A percentile compares a stretch with the other conserved stretches of the same genome.
Conservation (phyloP, 176 grass and related monocot species). For the Ananas comosus region DNA sequence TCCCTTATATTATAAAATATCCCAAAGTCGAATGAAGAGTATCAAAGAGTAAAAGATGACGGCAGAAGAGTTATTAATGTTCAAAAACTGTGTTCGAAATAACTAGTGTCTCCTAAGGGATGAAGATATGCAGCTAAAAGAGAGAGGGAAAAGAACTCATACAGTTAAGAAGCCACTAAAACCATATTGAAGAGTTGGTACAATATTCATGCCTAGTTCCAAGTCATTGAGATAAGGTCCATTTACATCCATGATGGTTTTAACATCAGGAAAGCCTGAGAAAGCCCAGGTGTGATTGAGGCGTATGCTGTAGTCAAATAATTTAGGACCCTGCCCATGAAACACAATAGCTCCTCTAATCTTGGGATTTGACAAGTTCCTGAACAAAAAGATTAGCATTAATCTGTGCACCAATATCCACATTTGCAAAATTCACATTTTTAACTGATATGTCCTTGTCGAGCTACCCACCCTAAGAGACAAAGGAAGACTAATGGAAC, state of each 20-base stretch:
- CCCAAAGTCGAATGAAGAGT: background rate
- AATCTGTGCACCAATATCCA: constrained; percentile 3
- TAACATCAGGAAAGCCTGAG: constrained; percentile 45
- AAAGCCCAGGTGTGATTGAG: constrained; percentile 49
- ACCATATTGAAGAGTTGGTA: constrained; percentile 39
- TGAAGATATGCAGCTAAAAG: constrained; percentile 7
- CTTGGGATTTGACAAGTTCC: constrained; percentile 38
- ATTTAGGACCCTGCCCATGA: constrained; percentile 26
- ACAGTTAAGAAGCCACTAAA: constrained; percentile 46
- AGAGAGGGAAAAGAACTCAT: constrained; percentile 16
- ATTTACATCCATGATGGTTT: constrained; percentile 47
- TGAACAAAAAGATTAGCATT: constrained; percentile 16
- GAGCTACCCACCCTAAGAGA: background rate
- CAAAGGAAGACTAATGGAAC: too few species aligned
- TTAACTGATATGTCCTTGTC: background rate
- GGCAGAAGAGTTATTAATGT: background rate
- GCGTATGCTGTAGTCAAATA: constrained; percentile 49
- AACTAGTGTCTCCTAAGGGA: background rate
- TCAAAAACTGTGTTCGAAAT: background rate
- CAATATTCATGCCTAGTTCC: constrained; percentile 35
- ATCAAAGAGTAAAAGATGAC: background rate
- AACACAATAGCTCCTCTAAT: constrained; percentile 43
- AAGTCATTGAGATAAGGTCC: constrained; percentile 45
- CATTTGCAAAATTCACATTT: constrained; percentile 3
- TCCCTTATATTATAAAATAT: too few species aligned